These are phyloP conservation scores for Boletus reticuloceps DNA, from an alignment of 768 basidiomycete genomes.

Conservation along the genomic window DNA sequence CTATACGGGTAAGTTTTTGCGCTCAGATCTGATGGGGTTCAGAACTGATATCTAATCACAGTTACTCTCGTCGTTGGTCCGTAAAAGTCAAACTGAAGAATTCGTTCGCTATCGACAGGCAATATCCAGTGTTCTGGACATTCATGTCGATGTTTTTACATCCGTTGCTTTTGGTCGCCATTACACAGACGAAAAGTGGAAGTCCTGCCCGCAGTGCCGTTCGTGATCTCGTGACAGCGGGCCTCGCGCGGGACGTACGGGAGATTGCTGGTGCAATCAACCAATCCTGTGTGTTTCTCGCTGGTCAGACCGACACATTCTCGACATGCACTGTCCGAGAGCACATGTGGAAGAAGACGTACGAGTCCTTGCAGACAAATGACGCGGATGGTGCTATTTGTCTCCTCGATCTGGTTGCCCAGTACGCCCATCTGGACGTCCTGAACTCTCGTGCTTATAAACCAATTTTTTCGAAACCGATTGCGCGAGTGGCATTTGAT, in stretches of 20 bases:
- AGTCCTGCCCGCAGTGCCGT: conserved; percentile 38
- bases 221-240: conserved; percentile 38
- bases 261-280: conserved; percentile 31
- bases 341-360: conserved; percentile 69
- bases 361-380: conserved; percentile 52
- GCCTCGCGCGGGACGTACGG: conserved; percentile 34
- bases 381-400: conserved; percentile 60
- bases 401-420: conserved; percentile 56
- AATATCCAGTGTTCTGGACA: conserved; percentile 42
- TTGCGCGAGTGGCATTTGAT: conserved; percentile 39
- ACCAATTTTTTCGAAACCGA: conserved; percentile 32
- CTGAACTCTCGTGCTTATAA: conserved; percentile 54
- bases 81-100: conserved; percentile 32
- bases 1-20: conserved; percentile 54
- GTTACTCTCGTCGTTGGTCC: conserved; percentile 34
- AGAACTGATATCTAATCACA: conserved; percentile 16
- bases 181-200: conserved; percentile 42
- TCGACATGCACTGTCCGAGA: conserved; percentile 44
- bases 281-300: conserved; percentile 34
- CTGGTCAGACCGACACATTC: conserved; percentile 29
- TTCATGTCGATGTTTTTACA: conserved; percentile 49
- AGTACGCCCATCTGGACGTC: conserved; percentile 63
- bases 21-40: not conserved
- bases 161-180: conserved; percentile 44
- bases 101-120: conserved; percentile 26